Base-by-base conservation (phyloP, 495 filamentous ascomycete species). In the Aspergillus carlsbadensis region DNA sequence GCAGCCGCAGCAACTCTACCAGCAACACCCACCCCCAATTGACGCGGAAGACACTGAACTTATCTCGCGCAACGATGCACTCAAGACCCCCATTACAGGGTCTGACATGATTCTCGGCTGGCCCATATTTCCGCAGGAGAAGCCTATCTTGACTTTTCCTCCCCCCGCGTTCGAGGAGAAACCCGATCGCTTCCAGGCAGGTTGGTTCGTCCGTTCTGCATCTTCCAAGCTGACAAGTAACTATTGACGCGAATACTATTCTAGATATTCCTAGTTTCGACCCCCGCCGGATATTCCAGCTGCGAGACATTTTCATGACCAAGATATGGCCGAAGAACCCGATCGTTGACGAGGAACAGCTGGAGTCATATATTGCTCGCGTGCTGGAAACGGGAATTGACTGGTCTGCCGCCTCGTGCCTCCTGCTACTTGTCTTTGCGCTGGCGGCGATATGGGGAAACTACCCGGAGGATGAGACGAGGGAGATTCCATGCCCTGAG, bases 391-490 rank as follows among this genome's bases (percentile, higher is more conserved):
- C 65, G 13, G 70, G 66, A 2, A 61, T 67, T 41, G 65, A 65
- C 43, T 72, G 70, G 71, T 69, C 64, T 14, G 55, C 64, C 6
- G 59, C 68, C 5, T 68, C 70, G 3, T 74, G 70, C 34, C 54
- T 74, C 34, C 59, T 72, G 31, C 54, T 72, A 14, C 62, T 71
- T 18, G 61, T 70, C n/a, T 64, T 71, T 58, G 69, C 70, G 6
- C 68, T 74, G 24, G 71, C 70, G 5, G 66, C 71, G 7, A 67
- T 72, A 22, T 66, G 66, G 59, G 71, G 69, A 14, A 60, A 70
- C 42, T 71, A 71, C 53, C 62, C 62, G 10, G 70, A 71, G 24
- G 63, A 65, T 6, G 66, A 69, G 44, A 61, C 61, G 21, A 60
- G 59, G 15, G 58, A 65, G 53, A 39, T 66, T 24, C 49, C 50